phyloP scores from a whole-genome alignment of 2,329 filamentous ascomycete genomes.

The Colletotrichum orbiculare region DNA sequence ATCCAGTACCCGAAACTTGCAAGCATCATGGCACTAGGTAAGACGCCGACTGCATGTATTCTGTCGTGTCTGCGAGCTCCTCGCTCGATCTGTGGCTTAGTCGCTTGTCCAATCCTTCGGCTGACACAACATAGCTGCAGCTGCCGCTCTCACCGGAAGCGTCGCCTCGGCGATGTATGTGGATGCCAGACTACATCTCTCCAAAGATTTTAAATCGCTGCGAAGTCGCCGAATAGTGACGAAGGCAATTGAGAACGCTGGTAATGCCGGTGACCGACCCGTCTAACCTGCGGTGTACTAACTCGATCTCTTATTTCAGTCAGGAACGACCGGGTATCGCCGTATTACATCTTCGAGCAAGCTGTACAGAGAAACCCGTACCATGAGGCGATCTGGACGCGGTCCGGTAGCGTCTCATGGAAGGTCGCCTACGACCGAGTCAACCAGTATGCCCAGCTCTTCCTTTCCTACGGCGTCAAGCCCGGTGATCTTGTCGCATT shows the following conservation, averaged over 20 bases:
- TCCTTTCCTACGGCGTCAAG: slow-evolving; percentile 67
- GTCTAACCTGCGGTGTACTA: slow-evolving; percentile 40
- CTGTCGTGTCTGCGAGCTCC: no score
- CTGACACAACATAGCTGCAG: slow-evolving; percentile 41
- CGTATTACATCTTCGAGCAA: slow-evolving; percentile 75
- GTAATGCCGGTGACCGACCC: not conserved
- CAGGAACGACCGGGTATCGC: slow-evolving; percentile 63
- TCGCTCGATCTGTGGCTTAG: no score
- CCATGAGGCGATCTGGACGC: slow-evolving; percentile 75
- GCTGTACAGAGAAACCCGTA: slow-evolving; percentile 62
- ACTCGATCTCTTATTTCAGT: slow-evolving; percentile 46
- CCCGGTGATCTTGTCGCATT: slow-evolving; percentile 72
- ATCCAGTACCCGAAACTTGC: no score
- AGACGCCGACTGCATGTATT: no score
- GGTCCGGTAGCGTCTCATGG: slow-evolving; percentile 69
- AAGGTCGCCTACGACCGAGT: slow-evolving; percentile 64
- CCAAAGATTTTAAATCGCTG: slow-evolving; percentile 68
- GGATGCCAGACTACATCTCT: slow-evolving; percentile 76
- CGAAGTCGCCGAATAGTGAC: slow-evolving; percentile 46
- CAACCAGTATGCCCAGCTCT: slow-evolving; percentile 72
- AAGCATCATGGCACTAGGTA: no score
- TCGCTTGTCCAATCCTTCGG: not conserved
- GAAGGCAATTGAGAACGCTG: slow-evolving; percentile 51
- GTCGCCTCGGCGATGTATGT: slow-evolving; percentile 57
- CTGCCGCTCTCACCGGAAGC: slow-evolving; percentile 51